Conservation (phyloP, 2,329 filamentous ascomycete species). For the Cryoendolithus antarcticus region DNA sequence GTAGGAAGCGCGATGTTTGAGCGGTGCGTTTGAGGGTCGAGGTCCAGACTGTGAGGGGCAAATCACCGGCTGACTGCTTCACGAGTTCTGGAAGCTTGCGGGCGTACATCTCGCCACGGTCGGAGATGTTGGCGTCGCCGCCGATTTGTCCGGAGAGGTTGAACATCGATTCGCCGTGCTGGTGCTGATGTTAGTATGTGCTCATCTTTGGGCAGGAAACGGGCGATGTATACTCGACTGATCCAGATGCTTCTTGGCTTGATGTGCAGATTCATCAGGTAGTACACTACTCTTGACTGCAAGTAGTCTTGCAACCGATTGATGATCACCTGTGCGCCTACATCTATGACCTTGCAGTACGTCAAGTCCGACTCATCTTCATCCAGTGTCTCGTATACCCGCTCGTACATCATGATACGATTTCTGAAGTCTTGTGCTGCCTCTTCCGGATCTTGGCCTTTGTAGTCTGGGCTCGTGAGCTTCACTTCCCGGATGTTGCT, state of each 20-base stretch:
- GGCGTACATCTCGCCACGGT: slow-evolving; percentile 78
- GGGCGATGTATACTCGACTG: slow-evolving; percentile 43
- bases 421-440: slow-evolving; percentile 87
- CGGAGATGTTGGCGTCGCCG: slow-evolving; percentile 77
- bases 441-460: slow-evolving; percentile 82
- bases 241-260: slow-evolving; percentile 94
- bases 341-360: slow-evolving; percentile 95
- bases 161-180: slow-evolving; percentile 91
- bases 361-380: slow-evolving; percentile 78
- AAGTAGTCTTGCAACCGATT: slow-evolving; percentile 95
- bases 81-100: slow-evolving; percentile 74
- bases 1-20: slow-evolving; percentile 75
- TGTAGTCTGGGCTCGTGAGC: slow-evolving; percentile 88
- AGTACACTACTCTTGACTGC: slow-evolving; percentile 92
- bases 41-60: slow-evolving; percentile 60
- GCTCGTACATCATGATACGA: slow-evolving; percentile 93
- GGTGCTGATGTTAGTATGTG: slow-evolving; percentile 10
- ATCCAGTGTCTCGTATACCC: slow-evolving; percentile 88
- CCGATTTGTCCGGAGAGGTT: slow-evolving; percentile 87
- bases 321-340: slow-evolving; percentile 93
- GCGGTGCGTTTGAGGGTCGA: slow-evolving; percentile 75
- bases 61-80: slow-evolving; percentile 70
- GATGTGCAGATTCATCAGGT: slow-evolving; percentile 97
- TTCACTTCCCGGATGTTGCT: slow-evolving; percentile 89
- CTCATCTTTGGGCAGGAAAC: background rate